A percentile compares a stretch with the other conserved stretches of the same genome.
phyloP scores from a whole-genome alignment of 2,329 filamentous ascomycete genomes.

The Hirsutella rhossiliensis region DNA sequence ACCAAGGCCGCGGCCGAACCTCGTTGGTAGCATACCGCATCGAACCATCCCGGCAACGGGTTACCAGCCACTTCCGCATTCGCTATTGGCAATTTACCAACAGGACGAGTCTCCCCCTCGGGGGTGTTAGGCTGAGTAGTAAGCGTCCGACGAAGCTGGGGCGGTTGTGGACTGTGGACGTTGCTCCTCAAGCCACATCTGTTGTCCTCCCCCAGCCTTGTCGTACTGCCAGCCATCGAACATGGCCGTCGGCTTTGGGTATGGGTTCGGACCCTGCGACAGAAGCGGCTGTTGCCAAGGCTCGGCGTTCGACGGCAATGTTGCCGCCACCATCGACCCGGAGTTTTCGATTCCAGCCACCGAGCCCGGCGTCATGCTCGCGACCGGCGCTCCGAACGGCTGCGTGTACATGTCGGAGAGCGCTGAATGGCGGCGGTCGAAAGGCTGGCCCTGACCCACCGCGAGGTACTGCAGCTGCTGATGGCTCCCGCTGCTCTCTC shows the following conservation, averaged over 20 bases:
- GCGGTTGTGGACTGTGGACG: slow-evolving; percentile 2
- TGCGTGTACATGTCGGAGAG: slow-evolving; percentile 33
- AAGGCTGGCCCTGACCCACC: slow-evolving; percentile 24
- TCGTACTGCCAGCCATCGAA: slow-evolving; percentile 27
- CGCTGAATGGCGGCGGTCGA: slow-evolving; percentile 29
- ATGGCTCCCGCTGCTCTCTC: slow-evolving; percentile 24
- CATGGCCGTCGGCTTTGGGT: slow-evolving; percentile 22
- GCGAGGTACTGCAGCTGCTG: slow-evolving; percentile 26
- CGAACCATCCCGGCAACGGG: no score
- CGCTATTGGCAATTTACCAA: background rate
- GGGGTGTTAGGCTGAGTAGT: slow-evolving; percentile 7
- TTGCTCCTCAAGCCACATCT: slow-evolving; percentile 7
- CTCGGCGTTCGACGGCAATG: slow-evolving; percentile 21
- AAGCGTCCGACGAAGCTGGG: slow-evolving; percentile 7
- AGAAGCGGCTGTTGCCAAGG: slow-evolving; percentile 30
- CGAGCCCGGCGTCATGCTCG: slow-evolving; percentile 21
- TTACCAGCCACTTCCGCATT: no score
- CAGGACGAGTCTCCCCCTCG: background rate
- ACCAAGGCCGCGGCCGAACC: no score
- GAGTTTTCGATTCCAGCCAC: slow-evolving; percentile 17
- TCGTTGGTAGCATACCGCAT: no score
- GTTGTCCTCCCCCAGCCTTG: slow-evolving; percentile 6
- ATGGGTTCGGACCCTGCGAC: slow-evolving; percentile 17
- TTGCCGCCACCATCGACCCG: slow-evolving; percentile 22
- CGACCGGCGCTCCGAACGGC: slow-evolving; percentile 22